Evolutionary conservation across 163 green algal species (phyloP).

Genomic region (Scenedesmus sp.): DNA sequence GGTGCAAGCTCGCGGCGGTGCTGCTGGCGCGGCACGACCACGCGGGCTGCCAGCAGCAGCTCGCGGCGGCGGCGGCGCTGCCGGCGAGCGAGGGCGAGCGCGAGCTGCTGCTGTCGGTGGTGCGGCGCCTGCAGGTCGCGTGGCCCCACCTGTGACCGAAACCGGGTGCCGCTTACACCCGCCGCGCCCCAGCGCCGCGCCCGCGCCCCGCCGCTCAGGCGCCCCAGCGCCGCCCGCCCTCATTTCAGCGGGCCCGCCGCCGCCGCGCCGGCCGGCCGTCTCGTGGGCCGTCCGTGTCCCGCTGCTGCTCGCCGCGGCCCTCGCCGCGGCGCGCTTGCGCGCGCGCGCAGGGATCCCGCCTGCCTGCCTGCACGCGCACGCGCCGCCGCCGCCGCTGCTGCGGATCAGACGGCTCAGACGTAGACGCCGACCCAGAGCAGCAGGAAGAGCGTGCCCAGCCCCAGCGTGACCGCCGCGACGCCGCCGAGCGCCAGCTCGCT

Average conservation of each 20-base stretch:
- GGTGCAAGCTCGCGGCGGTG: conserved; percentile 37
- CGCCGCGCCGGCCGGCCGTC: too few species aligned
- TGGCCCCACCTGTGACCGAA: conserved; percentile 30
- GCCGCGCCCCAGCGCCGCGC: too few species aligned
- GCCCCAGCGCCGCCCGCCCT: too few species aligned
- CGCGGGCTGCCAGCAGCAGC: conserved; percentile 24
- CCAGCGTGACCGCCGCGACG: conserved; percentile 49
- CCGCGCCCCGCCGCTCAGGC: too few species aligned
- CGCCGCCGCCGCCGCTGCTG: too few species aligned
- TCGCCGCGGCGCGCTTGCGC: too few species aligned
- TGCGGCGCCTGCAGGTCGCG: conserved; percentile 22
- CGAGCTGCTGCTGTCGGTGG: conserved; percentile 3
- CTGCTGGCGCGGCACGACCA: conserved; percentile 28
- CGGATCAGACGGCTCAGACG: conserved; percentile 49
- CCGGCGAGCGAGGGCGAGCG: conserved; percentile 6
- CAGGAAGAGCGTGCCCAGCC: conserved; percentile 60
- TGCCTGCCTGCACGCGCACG: too few species aligned
- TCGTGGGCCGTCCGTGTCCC: too few species aligned
- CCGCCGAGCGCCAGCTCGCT: conserved; percentile 50
- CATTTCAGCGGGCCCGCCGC: too few species aligned
- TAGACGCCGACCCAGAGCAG: conserved; percentile 62
- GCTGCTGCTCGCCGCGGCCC: too few species aligned
- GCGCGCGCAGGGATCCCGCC: too few species aligned
- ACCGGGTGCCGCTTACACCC: too few species aligned
- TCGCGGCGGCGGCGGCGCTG: conserved; percentile 15